Conservation (phyloP, 2,329 filamentous ascomycete species). For the Verruconis gallopava region DNA sequence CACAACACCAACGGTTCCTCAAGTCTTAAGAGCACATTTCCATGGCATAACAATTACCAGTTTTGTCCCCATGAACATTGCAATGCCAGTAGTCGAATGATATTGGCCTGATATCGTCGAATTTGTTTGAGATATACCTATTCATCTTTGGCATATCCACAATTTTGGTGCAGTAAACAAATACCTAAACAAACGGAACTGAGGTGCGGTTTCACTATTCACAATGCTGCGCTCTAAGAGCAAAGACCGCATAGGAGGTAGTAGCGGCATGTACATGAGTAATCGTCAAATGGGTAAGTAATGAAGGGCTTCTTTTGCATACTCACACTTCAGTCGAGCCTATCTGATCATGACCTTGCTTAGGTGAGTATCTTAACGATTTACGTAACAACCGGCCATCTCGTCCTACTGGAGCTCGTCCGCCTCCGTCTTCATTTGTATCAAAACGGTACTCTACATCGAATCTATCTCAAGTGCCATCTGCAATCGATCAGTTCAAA, state of each 20-base stretch:
- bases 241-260: slow-evolving; percentile 21
- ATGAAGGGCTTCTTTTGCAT: not conserved
- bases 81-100: too few relatives aligned
- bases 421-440: slow-evolving; percentile 40
- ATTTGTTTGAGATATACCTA: not conserved
- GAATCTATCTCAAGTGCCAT: slow-evolving; percentile 17
- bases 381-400: slow-evolving; percentile 55
- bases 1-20: not conserved
- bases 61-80: too few relatives aligned
- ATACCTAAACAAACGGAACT: not conserved
- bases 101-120: too few relatives aligned
- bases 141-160: not conserved
- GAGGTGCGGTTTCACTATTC: not conserved
- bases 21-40: not conserved
- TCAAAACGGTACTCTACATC: slow-evolving; percentile 15
- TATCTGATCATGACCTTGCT: slow-evolving; percentile 13
- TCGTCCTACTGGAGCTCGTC: slow-evolving; percentile 59
- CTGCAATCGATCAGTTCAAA: slow-evolving; percentile 17
- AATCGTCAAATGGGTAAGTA: slow-evolving; percentile 27
- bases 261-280: slow-evolving; percentile 20
- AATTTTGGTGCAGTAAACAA: not conserved
- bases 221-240: slow-evolving; percentile 21
- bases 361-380: slow-evolving; percentile 58
- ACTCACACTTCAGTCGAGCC: not conserved
- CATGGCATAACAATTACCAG: too few relatives aligned